Evolutionary conservation across 192 early-diverging fungal species (phyloP).

Genomic region (Backusella westeae): DNA sequence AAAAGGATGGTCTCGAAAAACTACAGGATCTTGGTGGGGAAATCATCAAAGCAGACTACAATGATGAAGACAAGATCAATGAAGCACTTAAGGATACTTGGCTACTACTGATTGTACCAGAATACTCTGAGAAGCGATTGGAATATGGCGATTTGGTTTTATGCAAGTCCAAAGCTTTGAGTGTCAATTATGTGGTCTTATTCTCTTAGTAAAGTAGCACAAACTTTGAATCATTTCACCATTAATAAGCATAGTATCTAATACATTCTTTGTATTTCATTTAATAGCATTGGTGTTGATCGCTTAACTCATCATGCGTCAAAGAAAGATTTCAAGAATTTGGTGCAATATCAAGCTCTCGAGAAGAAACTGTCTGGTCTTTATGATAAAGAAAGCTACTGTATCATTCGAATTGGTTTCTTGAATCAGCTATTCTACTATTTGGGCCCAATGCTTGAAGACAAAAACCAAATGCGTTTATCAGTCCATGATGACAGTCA

Average conservation of each 20-base stretch:
- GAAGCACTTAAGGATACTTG: not conserved
- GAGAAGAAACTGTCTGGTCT: not conserved
- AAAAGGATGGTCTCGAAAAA: not conserved
- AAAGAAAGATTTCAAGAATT: not conserved
- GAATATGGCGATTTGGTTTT: not conserved
- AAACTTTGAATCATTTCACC: not conserved
- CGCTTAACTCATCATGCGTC: not conserved
- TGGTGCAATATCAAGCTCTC: not conserved
- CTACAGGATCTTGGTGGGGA: constrained; percentile 13
- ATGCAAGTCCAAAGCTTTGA: not conserved
- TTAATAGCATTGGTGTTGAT: constrained; percentile 14
- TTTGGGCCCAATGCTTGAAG: constrained; percentile 15
- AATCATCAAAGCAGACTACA: not conserved
- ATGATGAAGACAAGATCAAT: not conserved
- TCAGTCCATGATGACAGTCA: not conserved
- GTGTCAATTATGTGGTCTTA: constrained; percentile 8
- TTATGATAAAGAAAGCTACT: not conserved
- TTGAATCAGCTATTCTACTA: constrained; percentile 13
- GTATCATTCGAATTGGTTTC: not conserved
- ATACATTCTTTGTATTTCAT: not conserved
- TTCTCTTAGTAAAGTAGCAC: constrained; percentile 9
- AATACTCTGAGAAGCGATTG: not conserved
- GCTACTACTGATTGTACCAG: not conserved
- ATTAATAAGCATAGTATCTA: not conserved
- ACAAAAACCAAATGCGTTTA: not conserved